A percentile compares a stretch with the other conserved stretches of the same genome.
Evolutionary conservation across 495 filamentous ascomycete species (phyloP).

Genomic region (Penicillium simplicissimum): DNA sequence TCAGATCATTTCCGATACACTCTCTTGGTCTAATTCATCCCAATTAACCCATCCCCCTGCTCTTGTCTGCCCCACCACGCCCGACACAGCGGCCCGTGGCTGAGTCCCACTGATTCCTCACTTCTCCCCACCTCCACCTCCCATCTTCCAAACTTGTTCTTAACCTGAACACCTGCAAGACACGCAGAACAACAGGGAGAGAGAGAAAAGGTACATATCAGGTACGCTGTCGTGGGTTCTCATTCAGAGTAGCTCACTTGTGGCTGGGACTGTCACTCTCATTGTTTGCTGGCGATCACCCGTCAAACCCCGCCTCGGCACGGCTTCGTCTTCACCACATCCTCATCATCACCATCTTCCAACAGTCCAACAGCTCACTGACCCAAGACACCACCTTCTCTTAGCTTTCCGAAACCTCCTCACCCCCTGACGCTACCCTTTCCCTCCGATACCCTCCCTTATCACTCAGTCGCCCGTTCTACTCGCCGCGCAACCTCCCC

Average conservation of each 20-base stretch:
- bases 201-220: background rate
- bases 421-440: background rate
- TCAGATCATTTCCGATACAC: background rate
- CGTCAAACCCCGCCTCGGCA: constrained; percentile 15
- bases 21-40: background rate
- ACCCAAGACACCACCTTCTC: background rate
- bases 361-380: background rate
- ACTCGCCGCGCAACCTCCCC: background rate
- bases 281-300: constrained; percentile 3
- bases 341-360: constrained; percentile 5
- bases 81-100: constrained; percentile 18
- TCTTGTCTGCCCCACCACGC: constrained; percentile 11
- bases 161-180: background rate
- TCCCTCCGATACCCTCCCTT: constrained; percentile 2
- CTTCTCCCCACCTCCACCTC: constrained; percentile 8
- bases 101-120: constrained; percentile 16
- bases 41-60: too few species aligned
- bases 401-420: constrained; percentile 12
- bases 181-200: background rate
- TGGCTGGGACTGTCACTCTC: background rate
- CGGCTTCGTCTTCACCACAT: background rate
- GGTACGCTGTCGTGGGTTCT: background rate
- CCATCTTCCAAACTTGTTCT: constrained; percentile 1
- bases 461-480: background rate
- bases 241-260: background rate